phyloP scores from a whole-genome alignment of 768 basidiomycete genomes.

The Nidularia sp. region DNA sequence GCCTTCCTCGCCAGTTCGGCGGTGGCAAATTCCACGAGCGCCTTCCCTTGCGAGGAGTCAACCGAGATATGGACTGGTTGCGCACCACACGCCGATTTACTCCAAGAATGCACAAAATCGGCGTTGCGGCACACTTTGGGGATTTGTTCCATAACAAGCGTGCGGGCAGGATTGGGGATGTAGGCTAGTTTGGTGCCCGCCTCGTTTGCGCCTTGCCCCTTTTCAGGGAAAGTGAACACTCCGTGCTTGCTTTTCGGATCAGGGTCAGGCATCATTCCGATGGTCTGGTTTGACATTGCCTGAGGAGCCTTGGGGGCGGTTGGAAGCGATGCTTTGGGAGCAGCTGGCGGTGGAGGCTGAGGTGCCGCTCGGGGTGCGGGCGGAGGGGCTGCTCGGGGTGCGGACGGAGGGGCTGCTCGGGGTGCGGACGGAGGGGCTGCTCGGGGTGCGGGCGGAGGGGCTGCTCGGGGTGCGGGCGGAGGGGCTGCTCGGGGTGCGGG shows the following conservation, averaged over 20 bases:
- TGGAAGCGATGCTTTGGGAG: conserved; percentile 10
- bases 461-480: too few species aligned
- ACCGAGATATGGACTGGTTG: conserved; percentile 36
- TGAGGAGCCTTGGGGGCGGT: not conserved
- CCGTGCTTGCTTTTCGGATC: conserved; percentile 44
- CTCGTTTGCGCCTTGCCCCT: conserved; percentile 15
- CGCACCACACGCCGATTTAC: conserved; percentile 28
- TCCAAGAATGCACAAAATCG: conserved; percentile 41
- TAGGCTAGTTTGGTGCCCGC: conserved; percentile 21
- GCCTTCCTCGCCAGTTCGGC: conserved; percentile 40
- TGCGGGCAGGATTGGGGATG: conserved; percentile 42
- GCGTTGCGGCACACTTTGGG: conserved; percentile 42
- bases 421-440: too few species aligned
- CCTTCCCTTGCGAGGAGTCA: conserved; percentile 36
- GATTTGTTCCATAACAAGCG: conserved; percentile 54
- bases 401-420: too few species aligned
- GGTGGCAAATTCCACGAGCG: conserved; percentile 47
- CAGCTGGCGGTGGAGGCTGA: conserved; percentile 5
- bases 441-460: too few species aligned
- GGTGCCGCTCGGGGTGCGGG: too few species aligned
- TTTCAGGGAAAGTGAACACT: conserved; percentile 23
- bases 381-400: too few species aligned
- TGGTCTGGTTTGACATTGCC: conserved; percentile 10
- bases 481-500: too few species aligned
- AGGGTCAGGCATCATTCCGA: conserved; percentile 44